Conservation (phyloP, 495 filamentous ascomycete genomes). For the Eremomyces bilateralis region DNA sequence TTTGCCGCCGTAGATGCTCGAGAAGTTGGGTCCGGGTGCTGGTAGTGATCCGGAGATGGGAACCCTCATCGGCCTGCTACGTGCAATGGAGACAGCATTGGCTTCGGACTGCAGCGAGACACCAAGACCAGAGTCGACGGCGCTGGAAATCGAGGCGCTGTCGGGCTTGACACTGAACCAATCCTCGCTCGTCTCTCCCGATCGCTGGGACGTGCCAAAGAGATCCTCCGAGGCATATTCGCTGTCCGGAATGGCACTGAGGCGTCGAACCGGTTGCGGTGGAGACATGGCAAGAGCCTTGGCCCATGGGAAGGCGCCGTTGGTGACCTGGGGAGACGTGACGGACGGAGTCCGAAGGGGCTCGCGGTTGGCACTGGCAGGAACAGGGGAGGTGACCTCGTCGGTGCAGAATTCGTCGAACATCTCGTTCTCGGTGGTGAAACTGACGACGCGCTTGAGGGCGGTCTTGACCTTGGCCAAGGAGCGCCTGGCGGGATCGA, state of each 20-base stretch:
- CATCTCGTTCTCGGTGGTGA: conserved; percentile 81
- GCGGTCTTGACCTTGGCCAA: conserved; percentile 52
- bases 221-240: conserved; percentile 72
- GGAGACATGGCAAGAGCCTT: conserved; percentile 68
- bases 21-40: conserved; percentile 30
- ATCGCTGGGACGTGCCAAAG: conserved; percentile 57
- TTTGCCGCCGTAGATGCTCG: conserved; percentile 57
- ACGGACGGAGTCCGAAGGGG: conserved; percentile 90
- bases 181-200: conserved; percentile 9
- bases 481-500: conserved; percentile 80
- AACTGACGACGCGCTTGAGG: conserved; percentile 59
- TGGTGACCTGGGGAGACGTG: conserved; percentile 64
- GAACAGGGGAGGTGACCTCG: conserved; percentile 43
- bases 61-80: conserved; percentile 13
- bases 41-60: conserved; percentile 26
- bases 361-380: conserved; percentile 76
- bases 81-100: conserved; percentile 20
- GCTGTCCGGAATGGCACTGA: conserved; percentile 65
- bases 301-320: conserved; percentile 84
- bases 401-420: conserved; percentile 88
- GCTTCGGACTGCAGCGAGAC: conserved; percentile 45
- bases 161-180: conserved; percentile 32
- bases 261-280: conserved; percentile 52
- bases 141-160: conserved; percentile 58
- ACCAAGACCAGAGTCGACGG: conserved; percentile 53